These are phyloP conservation scores for Endocarpon pusillum DNA, from an alignment of 495 filamentous ascomycete genomes.

Conservation along the genomic window DNA sequence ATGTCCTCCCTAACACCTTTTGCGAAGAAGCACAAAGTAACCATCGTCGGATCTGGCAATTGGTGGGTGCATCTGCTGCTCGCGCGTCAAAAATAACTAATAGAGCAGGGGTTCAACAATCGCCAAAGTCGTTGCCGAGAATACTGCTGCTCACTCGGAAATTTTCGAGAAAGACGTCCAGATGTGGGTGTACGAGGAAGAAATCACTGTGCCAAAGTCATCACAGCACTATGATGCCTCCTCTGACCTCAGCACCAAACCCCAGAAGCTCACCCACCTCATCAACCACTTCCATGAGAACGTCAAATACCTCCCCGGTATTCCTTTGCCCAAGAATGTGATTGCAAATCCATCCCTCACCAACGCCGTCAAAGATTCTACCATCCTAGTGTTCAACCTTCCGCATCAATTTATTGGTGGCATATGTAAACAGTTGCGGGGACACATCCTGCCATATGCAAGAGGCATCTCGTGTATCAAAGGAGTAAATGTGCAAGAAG, in stretches of 20 bases:
- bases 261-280: slow-evolving; percentile 71
- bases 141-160: slow-evolving; percentile 54
- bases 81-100: slow-evolving; percentile 3
- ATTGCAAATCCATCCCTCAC: slow-evolving; percentile 76
- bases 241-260: slow-evolving; percentile 35
- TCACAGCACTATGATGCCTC: slow-evolving; percentile 42
- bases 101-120: slow-evolving; percentile 73
- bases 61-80: slow-evolving; percentile 40
- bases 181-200: slow-evolving; percentile 96
- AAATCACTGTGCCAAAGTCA: slow-evolving; percentile 50
- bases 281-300: slow-evolving; percentile 95
- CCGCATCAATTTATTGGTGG: slow-evolving; percentile 94
- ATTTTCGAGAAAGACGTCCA: slow-evolving; percentile 78
- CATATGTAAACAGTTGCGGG: slow-evolving; percentile 70
- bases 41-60: slow-evolving; percentile 89
- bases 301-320: slow-evolving; percentile 83
- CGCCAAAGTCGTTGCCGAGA: slow-evolving; percentile 91
- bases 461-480: slow-evolving; percentile 96
- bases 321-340: slow-evolving; percentile 70
- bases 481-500: slow-evolving; percentile 76
- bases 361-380: slow-evolving; percentile 63
- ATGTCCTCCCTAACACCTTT: slow-evolving; percentile 29
- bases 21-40: slow-evolving; percentile 76
- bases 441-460: slow-evolving; percentile 78
- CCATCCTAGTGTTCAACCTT: slow-evolving; percentile 89